These are phyloP conservation scores for Pinguiococcus pyrenoidosus DNA, from an alignment of 108 stramenopile species.

Conservation along the genomic window DNA sequence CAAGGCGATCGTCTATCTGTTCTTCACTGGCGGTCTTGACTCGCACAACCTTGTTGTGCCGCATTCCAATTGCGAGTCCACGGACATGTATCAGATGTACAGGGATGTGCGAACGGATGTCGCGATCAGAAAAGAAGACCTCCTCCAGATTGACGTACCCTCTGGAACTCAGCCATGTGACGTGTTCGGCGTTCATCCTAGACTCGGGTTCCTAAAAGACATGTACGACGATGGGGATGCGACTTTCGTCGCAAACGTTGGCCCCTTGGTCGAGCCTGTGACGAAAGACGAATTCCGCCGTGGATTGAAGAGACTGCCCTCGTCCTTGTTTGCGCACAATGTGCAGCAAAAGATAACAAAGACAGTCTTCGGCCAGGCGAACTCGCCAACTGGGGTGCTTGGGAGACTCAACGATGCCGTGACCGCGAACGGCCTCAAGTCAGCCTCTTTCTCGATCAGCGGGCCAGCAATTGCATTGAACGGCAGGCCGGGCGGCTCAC, in stretches of 20 bases:
- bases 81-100: conserved; percentile 24
- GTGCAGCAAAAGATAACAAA: no score
- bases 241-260: conserved; percentile 52
- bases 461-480: no score
- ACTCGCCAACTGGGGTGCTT: no score
- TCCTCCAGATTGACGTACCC: conserved; percentile 11
- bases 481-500: no score
- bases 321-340: no score
- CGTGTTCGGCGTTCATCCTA: conserved; percentile 33
- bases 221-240: conserved; percentile 50
- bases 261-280: conserved; percentile 38
- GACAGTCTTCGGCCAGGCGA: no score
- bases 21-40: conserved; percentile 43
- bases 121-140: no score
- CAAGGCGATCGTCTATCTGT: conserved; percentile 49
- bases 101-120: conserved; percentile 18
- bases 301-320: no score
- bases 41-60: conserved; percentile 49
- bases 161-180: conserved; percentile 26
- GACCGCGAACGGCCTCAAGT: no score
- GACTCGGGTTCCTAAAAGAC: conserved; percentile 16
- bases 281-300: conserved; percentile 34
- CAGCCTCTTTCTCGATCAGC: no score
- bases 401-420: no score
- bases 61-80: conserved; percentile 22